phyloP scores from a whole-genome alignment of 805 yeast genomes.

The Kazachstania bromeliacearum region DNA sequence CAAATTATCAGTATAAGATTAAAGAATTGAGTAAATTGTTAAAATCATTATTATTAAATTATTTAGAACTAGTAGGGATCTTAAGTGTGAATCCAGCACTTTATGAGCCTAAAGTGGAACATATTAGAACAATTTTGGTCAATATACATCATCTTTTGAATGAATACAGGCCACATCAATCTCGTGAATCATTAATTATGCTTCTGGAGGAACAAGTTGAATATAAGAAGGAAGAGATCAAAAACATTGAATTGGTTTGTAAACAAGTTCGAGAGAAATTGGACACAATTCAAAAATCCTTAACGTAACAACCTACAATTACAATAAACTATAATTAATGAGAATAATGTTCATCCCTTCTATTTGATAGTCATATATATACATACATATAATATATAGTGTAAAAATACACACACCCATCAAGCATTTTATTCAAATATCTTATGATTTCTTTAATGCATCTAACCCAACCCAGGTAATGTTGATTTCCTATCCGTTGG shows the following conservation, averaged over 20 bases:
- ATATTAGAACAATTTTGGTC: conserved; percentile 68
- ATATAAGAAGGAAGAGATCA: conserved; percentile 47
- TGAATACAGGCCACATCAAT: conserved; percentile 91
- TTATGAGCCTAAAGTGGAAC: conserved; percentile 57
- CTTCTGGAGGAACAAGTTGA: conserved; percentile 63
- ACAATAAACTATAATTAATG: not conserved
- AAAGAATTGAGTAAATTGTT: conserved; percentile 71
- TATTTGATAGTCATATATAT: too few relatives aligned
- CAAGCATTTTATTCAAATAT: conserved; percentile 32
- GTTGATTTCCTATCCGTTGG: not conserved
- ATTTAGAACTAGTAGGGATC: conserved; percentile 72
- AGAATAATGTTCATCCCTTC: too few relatives aligned
- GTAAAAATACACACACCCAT: not conserved
- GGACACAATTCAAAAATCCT: conserved; percentile 12
- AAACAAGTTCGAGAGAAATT: conserved; percentile 34
- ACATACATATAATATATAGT: too few relatives aligned
- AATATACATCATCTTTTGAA: conserved; percentile 88
- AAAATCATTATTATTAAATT: conserved; percentile 69
- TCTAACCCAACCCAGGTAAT: conserved; percentile 6
- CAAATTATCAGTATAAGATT: conserved; percentile 42
- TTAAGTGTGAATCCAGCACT: conserved; percentile 64
- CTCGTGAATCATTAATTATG: conserved; percentile 78
- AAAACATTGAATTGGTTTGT: conserved; percentile 33
- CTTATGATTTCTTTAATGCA: conserved; percentile 62
- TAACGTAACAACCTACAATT: too few relatives aligned